Base-by-base conservation (phyloP, 2,329 filamentous ascomycete species). In the Paracoccidioides lutzii region DNA sequence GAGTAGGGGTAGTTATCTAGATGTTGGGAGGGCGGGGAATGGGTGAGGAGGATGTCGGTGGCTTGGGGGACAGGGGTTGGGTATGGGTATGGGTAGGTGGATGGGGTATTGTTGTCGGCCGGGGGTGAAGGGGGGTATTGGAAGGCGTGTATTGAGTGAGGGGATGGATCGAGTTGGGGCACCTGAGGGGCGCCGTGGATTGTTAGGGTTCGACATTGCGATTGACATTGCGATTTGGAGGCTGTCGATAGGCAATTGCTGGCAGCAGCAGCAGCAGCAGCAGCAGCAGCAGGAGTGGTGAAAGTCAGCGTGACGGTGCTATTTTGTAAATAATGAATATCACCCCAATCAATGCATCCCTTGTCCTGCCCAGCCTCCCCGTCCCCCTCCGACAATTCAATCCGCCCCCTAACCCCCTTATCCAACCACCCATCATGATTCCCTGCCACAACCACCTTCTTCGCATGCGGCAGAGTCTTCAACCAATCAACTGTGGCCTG, bases 401-500 rank as follows among this genome's bases (percentile, higher is more conserved):
- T 75, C 65, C 88, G 82, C 10, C 10, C 30, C 44, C 48, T 79
- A 75, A 8, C 76, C 71, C 14, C 68, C 70, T 3, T 87, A 69
- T 95, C 91, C 59, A 95, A 86, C 75, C 82, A 94, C 63, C 82
- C 84, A 66, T 96, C 91, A 69, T 96, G 91, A 67, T 96, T 96
- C 0, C 91, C 91, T 37, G 83, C 82, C 37, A 97, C 82, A 40
- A 90, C 80, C 30, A 96, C 77, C 70, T 95, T 95, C 69, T 94
- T 79, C 40, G 73, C 72, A 65, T 95, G 89, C 0, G 88, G 87
- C 6, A 90, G 78, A 3, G 75, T 75, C 49, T 77, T 79, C 10
- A 96, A 76, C 89, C 89, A 96, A 73, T 95, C 81, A 45, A 96
- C 76, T 64, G 93, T 85, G n/a, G 73, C 75, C 73, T 95, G 89